These are phyloP conservation scores for Helichrysum umbraculigerum DNA, from an alignment of 129 eudicot species.

Conservation along the genomic window DNA sequence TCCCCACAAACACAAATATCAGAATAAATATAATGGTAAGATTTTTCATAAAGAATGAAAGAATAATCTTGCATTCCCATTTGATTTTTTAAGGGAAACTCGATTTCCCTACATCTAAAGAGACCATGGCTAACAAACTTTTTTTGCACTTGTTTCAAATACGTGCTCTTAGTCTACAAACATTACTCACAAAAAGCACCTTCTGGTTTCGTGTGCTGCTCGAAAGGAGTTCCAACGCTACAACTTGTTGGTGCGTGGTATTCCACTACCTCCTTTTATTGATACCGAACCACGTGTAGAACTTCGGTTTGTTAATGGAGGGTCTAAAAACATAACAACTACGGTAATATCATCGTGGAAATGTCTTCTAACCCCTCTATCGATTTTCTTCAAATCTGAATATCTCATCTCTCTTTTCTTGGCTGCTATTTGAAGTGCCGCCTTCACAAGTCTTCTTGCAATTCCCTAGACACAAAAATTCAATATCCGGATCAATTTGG, in stretches of 20 bases:
- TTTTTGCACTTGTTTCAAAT: conserved; percentile 1
- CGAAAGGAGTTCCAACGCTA: conserved; percentile 12
- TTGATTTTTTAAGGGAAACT: conserved; percentile 9
- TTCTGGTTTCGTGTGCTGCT: neutral
- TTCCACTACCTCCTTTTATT: conserved; percentile 48
- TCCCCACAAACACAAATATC: neutral
- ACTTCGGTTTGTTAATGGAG: conserved; percentile 36
- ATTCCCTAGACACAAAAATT: conserved; percentile 54
- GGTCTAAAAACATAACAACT: conserved; percentile 77
- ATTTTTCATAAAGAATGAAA: conserved; percentile 18
- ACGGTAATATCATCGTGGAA: conserved; percentile 94
- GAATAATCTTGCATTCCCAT: conserved; percentile 21
- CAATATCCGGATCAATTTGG: neutral
- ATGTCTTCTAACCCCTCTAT: conserved; percentile 94
- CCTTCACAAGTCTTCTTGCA: conserved; percentile 75
- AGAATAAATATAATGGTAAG: conserved; percentile 7
- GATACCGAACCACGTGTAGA: conserved; percentile 42
- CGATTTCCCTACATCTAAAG: conserved; percentile 6
- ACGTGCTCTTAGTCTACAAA: conserved; percentile 29
- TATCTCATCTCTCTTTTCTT: conserved; percentile 96
- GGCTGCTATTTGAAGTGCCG: conserved; percentile 80
- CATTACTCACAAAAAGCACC: conserved; percentile 27
- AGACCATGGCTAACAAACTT: conserved; percentile 12
- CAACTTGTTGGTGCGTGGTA: conserved; percentile 37
- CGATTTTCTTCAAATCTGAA: conserved; percentile 90